Evolutionary conservation across 2,329 filamentous ascomycete species (phyloP).

Genomic region (Pseudophaeomoniella oleicola): DNA sequence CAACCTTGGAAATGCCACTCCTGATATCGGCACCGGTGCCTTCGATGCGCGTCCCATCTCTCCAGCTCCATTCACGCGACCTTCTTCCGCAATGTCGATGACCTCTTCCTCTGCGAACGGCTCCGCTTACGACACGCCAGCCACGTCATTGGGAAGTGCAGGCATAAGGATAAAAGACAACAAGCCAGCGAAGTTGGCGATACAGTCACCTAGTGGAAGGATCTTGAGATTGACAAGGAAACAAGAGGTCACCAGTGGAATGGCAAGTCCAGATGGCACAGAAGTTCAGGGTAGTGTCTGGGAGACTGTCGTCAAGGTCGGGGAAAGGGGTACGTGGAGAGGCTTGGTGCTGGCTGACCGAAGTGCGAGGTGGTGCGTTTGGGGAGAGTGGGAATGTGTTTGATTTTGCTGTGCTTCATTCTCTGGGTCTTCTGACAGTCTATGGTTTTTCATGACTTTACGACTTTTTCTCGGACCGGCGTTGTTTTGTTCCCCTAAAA

Average conservation of each 20-base stretch:
- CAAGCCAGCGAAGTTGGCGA: conserved; percentile 90
- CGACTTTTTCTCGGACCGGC: too few species aligned
- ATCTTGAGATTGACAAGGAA: conserved; percentile 55
- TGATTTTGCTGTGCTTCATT: conserved; percentile 15
- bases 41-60: conserved; percentile 10
- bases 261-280: conserved; percentile 20
- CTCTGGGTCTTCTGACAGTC: too few species aligned
- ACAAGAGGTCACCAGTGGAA: conserved; percentile 27
- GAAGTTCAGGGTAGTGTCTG: conserved; percentile 41
- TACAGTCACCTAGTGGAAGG: conserved; percentile 88
- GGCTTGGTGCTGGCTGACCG: conserved; percentile 50
- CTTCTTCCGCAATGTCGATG: conserved; percentile 46
- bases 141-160: conserved; percentile 39
- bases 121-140: conserved; percentile 38
- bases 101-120: conserved; percentile 38
- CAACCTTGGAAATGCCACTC: conserved; percentile 4
- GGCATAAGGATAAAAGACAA: conserved; percentile 40
- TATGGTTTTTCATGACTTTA: too few species aligned
- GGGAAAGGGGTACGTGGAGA: conserved; percentile 47
- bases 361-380: conserved; percentile 55
- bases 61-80: conserved; percentile 28
- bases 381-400: conserved; percentile 50
- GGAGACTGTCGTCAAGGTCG: conserved; percentile 55
- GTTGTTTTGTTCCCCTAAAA: too few species aligned
- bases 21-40: conserved; percentile 7